phyloP scores from a whole-genome alignment of 495 filamentous ascomycete species.

The Baudoinia panamericana region DNA sequence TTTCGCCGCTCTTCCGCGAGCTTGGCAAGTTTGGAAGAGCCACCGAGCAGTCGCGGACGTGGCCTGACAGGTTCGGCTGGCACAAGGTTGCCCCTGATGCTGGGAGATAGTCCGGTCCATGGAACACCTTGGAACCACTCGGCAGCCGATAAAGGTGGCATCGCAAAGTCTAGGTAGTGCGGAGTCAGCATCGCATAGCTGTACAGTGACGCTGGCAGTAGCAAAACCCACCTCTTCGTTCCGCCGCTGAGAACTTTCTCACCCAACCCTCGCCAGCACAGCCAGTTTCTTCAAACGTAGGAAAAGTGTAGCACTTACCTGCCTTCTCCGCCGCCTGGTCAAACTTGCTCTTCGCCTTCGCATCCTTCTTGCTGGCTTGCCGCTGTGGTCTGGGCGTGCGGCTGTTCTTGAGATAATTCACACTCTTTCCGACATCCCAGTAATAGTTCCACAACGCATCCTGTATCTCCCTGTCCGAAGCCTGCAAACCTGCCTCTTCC shows the following conservation, averaged over 20 bases:
- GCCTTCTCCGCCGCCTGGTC: constrained; percentile 27
- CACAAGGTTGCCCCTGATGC: constrained; percentile 54
- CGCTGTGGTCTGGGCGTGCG: constrained; percentile 12
- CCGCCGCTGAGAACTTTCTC: too few relatives aligned
- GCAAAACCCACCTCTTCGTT: constrained; percentile 12
- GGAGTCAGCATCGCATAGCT: too few relatives aligned
- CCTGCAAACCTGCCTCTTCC: constrained; percentile 14
- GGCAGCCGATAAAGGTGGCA: constrained; percentile 22
- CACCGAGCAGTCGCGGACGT: constrained; percentile 58
- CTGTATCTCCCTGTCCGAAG: constrained; percentile 61
- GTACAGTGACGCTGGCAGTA: too few relatives aligned
- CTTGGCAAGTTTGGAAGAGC: constrained; percentile 71
- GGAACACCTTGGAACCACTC: constrained; percentile 74
- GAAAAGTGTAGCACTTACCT: constrained; percentile 13
- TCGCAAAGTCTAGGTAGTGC: too few relatives aligned
- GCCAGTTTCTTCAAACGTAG: too few relatives aligned
- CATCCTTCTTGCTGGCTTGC: constrained; percentile 15
- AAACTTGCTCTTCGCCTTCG: constrained; percentile 32
- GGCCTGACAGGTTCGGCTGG: constrained; percentile 45
- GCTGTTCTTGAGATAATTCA: constrained; percentile 56
- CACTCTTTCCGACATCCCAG: constrained; percentile 76
- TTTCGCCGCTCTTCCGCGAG: constrained; percentile 72
- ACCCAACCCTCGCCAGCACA: too few relatives aligned
- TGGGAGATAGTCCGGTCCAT: constrained; percentile 64
- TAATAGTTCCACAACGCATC: constrained; percentile 93